Evolutionary conservation across 2,329 filamentous ascomycete genomes (phyloP), one percentile per base, ranked within the genome.

Genomic region (Trichoderma pleuroti): DNA sequence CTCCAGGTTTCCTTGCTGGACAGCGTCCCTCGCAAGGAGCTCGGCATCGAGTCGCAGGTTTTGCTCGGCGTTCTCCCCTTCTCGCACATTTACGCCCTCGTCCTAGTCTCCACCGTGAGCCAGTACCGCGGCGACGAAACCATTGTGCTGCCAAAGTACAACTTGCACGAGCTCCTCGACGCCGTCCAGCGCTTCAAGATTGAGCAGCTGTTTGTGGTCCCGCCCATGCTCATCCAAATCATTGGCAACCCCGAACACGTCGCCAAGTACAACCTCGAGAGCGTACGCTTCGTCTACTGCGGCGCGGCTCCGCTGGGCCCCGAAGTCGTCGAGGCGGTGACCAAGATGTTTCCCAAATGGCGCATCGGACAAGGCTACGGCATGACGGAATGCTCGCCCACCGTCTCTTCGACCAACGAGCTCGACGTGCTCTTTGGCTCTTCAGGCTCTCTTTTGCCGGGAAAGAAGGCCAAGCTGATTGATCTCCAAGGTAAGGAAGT

Each of bases 21-120:
- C 65, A 61, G 77, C 71, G 74, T 82, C 67, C 69, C 78, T n/a
- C 78, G 84, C 72, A 78, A 80, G 72, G 74, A 77, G 36, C 75
- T 78, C 5, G 77, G 77, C 14, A 72, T 86, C 54, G 77, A 78
- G 5, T 84, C 80, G 0, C 81, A 86, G 71, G 79, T 86, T 24
- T 82, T 79, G 2, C 85, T 94, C 0, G 92, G 92, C 6, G 83
- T 95, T n/a, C 83, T 95, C 0, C 92, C 92, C 0, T 88, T 93
- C 76, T 94, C 91, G 74, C 93, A 97, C 76, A 96, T 96, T 73
- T 97, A 95, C 78, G 89, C 88, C 5, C 82, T 96, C 42, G 88
- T 93, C 6, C 88, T 93, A 18, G 88, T 93, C 71, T 89, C 88
- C 54, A 90, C 93, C 78, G 81, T 84, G 1, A 86, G 86, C 30